Evolutionary conservation across 1,139 yeast genomes (phyloP).

Genomic region (Maudiozyma humilis): DNA sequence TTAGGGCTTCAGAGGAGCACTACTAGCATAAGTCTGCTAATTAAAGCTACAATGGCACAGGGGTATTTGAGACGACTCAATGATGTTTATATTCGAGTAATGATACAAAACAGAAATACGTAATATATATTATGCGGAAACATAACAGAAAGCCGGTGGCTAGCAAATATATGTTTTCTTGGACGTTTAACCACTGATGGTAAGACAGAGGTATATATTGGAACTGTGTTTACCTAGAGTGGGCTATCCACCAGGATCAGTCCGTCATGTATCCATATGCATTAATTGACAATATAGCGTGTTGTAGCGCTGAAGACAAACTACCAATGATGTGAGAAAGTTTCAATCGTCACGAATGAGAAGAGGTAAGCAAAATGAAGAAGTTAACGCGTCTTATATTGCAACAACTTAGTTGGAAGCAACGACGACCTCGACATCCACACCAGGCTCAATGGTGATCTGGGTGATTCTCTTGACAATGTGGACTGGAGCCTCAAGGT

Average conservation of each 20-base stretch:
- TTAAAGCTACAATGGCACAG: no score
- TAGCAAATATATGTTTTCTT: constrained; percentile 3
- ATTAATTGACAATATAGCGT: no score
- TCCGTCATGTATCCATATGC: background rate
- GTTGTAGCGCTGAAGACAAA: no score
- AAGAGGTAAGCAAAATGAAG: constrained; percentile 4
- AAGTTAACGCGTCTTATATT: constrained; percentile 3
- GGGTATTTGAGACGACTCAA: background rate
- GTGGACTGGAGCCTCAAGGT: constrained; percentile 94
- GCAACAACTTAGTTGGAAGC: constrained; percentile 23
- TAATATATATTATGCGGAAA: constrained; percentile 2
- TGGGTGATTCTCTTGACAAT: constrained; percentile 94
- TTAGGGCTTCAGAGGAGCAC: background rate
- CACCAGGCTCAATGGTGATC: constrained; percentile 79
- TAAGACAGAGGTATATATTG: constrained; percentile 33
- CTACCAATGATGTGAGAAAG: no score
- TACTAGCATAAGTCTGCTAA: no score
- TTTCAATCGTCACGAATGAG: constrained; percentile 1
- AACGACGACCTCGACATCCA: constrained; percentile 49
- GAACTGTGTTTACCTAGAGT: constrained; percentile 34
- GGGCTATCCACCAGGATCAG: constrained; percentile 17
- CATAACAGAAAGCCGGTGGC: constrained; percentile 1
- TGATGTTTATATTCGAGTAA: background rate
- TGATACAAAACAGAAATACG: background rate
- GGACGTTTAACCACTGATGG: constrained; percentile 32